Evolutionary conservation across 345 rosid species (phyloP).

Genomic region (Dipteronia sinensis): DNA sequence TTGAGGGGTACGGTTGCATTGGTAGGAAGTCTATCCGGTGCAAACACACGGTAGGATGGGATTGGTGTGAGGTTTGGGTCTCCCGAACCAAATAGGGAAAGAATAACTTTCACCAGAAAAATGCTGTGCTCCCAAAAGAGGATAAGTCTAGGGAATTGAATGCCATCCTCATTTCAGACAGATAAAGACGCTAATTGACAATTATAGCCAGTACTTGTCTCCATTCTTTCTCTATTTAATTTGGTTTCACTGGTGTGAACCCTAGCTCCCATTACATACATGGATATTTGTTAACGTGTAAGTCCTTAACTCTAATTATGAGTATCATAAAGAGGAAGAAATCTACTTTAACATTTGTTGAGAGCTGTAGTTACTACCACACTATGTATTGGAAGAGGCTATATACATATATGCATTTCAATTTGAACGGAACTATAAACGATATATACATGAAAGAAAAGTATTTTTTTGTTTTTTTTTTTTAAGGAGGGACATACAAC

Average conservation of each 20-base stretch:
- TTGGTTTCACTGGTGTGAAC: too few species aligned
- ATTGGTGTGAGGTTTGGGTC: neutral
- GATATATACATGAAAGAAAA: too few species aligned
- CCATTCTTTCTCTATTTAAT: slow-evolving; percentile 6
- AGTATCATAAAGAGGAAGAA: too few species aligned
- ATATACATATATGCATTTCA: too few species aligned
- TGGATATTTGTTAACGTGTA: neutral
- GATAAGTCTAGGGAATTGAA: slow-evolving; percentile 13
- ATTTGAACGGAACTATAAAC: too few species aligned
- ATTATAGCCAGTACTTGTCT: slow-evolving; percentile 1
- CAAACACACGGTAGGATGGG: neutral
- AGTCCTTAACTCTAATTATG: neutral
- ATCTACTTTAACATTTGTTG: too few species aligned
- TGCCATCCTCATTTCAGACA: neutral
- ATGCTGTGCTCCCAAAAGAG: slow-evolving; percentile 18
- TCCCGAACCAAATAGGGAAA: slow-evolving; percentile 27
- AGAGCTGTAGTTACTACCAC: too few species aligned
- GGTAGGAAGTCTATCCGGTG: neutral
- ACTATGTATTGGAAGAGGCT: too few species aligned
- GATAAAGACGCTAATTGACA: slow-evolving; percentile 1
- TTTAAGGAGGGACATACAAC: too few species aligned
- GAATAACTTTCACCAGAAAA: neutral
- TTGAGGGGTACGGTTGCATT: too few species aligned
- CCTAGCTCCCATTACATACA: too few species aligned
- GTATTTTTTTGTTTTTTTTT: too few species aligned